These are phyloP conservation scores for Rosa rugosa DNA, from an alignment of 306 rosid genomes.

Conservation along the genomic window DNA sequence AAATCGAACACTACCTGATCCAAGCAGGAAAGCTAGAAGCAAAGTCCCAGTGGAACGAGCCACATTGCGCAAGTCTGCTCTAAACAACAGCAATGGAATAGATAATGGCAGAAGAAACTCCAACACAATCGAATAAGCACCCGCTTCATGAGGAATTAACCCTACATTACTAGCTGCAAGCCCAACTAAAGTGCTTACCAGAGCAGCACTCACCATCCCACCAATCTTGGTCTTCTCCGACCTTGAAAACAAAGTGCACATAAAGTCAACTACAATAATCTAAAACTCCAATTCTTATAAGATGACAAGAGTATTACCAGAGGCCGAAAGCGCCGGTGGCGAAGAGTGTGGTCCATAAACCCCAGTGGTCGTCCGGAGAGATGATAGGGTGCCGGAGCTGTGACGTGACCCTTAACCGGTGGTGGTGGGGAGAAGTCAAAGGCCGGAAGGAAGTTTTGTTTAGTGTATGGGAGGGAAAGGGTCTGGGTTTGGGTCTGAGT, in stretches of 20 bases:
- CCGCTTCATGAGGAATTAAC: conserved; percentile 62
- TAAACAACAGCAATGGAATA: conserved; percentile 62
- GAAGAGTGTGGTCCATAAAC: conserved; percentile 44
- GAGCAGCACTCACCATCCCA: conserved; percentile 71
- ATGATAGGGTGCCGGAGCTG: conserved; percentile 36
- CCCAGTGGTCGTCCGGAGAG: conserved; percentile 49
- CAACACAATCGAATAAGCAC: conserved; percentile 55
- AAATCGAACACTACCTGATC: conserved; percentile 31
- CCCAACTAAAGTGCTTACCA: conserved; percentile 76
- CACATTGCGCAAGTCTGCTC: conserved; percentile 56
- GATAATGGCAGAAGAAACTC: conserved; percentile 62
- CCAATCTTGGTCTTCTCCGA: conserved; percentile 65
- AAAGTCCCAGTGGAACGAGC: conserved; percentile 51
- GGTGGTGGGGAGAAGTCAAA: not conserved
- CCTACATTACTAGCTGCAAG: conserved; percentile 70
- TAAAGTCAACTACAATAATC: no score
- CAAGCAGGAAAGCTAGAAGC: conserved; percentile 60
- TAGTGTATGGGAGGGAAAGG: not conserved
- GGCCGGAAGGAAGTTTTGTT: not conserved
- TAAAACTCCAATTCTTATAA: not conserved
- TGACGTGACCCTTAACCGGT: conserved; percentile 16
- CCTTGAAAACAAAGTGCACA: conserved; percentile 30
- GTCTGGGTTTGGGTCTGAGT: not conserved
- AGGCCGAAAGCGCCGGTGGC: conserved; percentile 44
- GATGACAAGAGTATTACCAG: conserved; percentile 28